Base-by-base conservation (phyloP, 2,329 filamentous ascomycete genomes). In the Fusarium euwallaceae region DNA sequence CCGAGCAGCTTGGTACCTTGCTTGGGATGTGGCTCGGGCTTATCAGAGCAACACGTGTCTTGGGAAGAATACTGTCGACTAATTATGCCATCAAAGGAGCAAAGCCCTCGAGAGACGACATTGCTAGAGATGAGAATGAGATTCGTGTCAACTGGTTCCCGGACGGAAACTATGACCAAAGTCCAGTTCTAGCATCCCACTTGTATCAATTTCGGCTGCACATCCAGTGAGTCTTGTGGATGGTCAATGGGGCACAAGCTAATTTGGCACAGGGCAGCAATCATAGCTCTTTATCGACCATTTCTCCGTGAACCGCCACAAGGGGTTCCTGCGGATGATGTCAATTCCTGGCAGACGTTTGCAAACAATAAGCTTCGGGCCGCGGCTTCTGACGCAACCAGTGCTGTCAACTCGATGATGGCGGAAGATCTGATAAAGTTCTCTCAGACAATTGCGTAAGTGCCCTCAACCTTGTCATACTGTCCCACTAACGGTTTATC, bases 401-500 rank as follows among this genome's bases (percentile, higher is more conserved):
- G 55, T 39, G 55, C 55, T 24, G 55, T 59, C 6, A 39, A 59
- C 22, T 59, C 34, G 14, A 59, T 59, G 55, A 59, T 59, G 55
- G 55, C 55, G 14, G 55, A 59, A 14, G 34, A 59, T 27, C 55
- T 59, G 20, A 59, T 59, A 2, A 59, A 39, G 34, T 59, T 12
- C 16, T 24, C 55, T 1, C 55, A 59, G 55, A 39, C 34, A 27
- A 8, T 39, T 37, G 34, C 34, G 55, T 58, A 58, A 5, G 55
- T 39, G 8, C 16, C 16, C 55, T 2, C 1, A 37, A 24, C 5
- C 14, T 37, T 16, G 10, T 58, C 8, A 6, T 22, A 24, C 29
- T 39, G 5, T 36, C 27, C 10, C 4, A 65, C 17, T 63, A 20
- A 63, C 59, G 12, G 3, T 20, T 10, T n/a, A 32, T 5, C 3